Conservation (phyloP, 192 early-diverging fungal species). For the Backusella tuberculispora region DNA sequence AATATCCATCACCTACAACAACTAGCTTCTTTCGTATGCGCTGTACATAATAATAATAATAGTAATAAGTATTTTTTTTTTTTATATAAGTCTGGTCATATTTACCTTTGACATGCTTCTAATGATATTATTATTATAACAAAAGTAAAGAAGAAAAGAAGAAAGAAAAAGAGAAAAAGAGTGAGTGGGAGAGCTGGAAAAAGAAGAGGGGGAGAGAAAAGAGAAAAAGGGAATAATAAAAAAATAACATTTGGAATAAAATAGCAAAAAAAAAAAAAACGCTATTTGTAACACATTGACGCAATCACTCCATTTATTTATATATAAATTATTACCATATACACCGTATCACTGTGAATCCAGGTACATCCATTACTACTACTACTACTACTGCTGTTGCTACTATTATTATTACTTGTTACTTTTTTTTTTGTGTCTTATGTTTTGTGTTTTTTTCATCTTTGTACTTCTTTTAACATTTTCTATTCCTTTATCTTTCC, state of each 20-base stretch:
- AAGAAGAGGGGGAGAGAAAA: neutral
- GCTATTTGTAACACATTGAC: too few relatives aligned
- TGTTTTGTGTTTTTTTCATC: too few relatives aligned
- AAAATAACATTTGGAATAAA: neutral
- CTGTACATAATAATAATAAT: neutral
- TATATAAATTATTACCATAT: too few relatives aligned
- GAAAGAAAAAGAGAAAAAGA: neutral
- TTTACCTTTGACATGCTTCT: too few relatives aligned
- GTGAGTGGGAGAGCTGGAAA: too few relatives aligned
- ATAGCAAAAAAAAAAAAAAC: neutral
- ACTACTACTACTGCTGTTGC: too few relatives aligned
- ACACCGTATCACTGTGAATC: too few relatives aligned
- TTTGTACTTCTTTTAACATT: too few relatives aligned
- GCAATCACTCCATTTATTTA: neutral
- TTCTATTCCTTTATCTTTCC: neutral
- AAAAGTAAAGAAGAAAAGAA: neutral
- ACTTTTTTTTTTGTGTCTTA: too few relatives aligned
- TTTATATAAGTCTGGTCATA: too few relatives aligned
- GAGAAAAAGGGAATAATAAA: neutral
- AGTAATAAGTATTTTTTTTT: neutral
- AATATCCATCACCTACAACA: conserved; percentile 75
- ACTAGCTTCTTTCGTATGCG: conserved; percentile 31
- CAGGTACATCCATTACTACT: too few relatives aligned
- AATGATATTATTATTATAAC: neutral
- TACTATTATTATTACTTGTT: too few relatives aligned